Evolutionary conservation across 768 basidiomycete species (phyloP).

Genomic region (Pisolithus sp.): DNA sequence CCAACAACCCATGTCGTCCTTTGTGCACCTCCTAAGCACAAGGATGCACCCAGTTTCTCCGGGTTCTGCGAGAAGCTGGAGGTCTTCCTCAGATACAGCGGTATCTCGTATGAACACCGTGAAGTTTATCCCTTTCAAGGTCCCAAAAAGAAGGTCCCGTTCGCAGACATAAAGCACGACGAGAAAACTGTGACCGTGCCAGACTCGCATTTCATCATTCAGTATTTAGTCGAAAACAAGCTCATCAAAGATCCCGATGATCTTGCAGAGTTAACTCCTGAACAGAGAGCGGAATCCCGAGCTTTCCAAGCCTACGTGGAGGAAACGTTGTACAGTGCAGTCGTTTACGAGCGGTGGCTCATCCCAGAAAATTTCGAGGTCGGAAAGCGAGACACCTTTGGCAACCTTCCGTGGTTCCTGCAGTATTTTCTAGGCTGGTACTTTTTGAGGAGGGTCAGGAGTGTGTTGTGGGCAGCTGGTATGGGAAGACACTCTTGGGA

Average conservation of each 20-base stretch:
- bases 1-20: slow-evolving; percentile 18
- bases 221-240: slow-evolving; percentile 20
- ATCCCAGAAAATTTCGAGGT: slow-evolving; percentile 21
- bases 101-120: slow-evolving; percentile 22
- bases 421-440: slow-evolving; percentile 18
- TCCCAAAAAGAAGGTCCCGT: slow-evolving; percentile 31
- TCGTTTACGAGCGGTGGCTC: slow-evolving; percentile 28
- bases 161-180: slow-evolving; percentile 22
- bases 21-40: slow-evolving; percentile 18
- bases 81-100: slow-evolving; percentile 22
- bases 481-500: slow-evolving; percentile 28
- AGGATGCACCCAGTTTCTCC: slow-evolving; percentile 18
- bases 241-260: slow-evolving; percentile 24
- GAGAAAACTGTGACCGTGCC: slow-evolving; percentile 14
- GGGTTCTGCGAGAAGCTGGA: slow-evolving; percentile 32
- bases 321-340: slow-evolving; percentile 23
- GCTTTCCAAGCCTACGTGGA: slow-evolving; percentile 30
- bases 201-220: slow-evolving; percentile 31
- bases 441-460: slow-evolving; percentile 13
- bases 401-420: slow-evolving; percentile 12
- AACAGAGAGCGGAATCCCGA: slow-evolving; percentile 27
- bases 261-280: slow-evolving; percentile 18
- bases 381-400: slow-evolving; percentile 10
- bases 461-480: slow-evolving; percentile 17
- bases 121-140: slow-evolving; percentile 19